Percentiles rank a stretch among this genome's conserved stretches.
These are phyloP conservation scores for Turritis glabra DNA, from an alignment of 345 rosid species.

Conservation along the genomic window DNA sequence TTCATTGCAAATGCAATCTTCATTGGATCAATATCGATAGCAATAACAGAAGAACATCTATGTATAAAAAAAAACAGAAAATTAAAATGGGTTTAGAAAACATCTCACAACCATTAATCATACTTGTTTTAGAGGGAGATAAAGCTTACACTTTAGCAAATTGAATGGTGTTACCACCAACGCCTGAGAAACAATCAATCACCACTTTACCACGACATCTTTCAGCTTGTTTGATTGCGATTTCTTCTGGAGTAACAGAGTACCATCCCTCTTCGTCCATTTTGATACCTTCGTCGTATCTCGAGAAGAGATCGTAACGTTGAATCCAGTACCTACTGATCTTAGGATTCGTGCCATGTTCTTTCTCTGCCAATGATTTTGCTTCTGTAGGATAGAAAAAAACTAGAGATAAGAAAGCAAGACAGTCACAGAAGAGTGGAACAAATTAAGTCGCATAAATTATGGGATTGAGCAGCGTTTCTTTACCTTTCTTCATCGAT, in stretches of 20 bases:
- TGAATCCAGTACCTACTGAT: slow-evolving; percentile 44
- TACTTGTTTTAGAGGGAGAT: neutral
- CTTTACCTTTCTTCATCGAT: no score
- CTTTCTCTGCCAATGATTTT: neutral
- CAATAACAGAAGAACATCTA: slow-evolving; percentile 47
- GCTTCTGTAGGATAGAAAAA: neutral
- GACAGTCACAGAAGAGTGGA: no score
- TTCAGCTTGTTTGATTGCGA: slow-evolving; percentile 44
- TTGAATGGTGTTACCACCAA: slow-evolving; percentile 56
- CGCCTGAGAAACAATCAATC: slow-evolving; percentile 49
- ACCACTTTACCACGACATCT: slow-evolving; percentile 42
- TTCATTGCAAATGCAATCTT: slow-evolving; percentile 38
- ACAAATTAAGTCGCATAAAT: no score
- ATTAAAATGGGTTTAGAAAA: no score
- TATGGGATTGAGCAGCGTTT: no score
- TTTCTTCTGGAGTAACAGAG: slow-evolving; percentile 48
- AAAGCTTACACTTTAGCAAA: slow-evolving; percentile 40
- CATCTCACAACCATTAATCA: no score
- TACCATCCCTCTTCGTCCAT: slow-evolving; percentile 57
- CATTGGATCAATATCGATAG: slow-evolving; percentile 50
- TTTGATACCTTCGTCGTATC: slow-evolving; percentile 44
- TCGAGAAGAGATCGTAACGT: slow-evolving; percentile 49
- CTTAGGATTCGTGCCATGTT: neutral
- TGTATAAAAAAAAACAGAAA: neutral
- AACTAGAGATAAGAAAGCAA: no score